These are phyloP conservation scores for Zymoseptoria ardabiliae DNA, from an alignment of 2,329 filamentous ascomycete species.

Conservation along the genomic window DNA sequence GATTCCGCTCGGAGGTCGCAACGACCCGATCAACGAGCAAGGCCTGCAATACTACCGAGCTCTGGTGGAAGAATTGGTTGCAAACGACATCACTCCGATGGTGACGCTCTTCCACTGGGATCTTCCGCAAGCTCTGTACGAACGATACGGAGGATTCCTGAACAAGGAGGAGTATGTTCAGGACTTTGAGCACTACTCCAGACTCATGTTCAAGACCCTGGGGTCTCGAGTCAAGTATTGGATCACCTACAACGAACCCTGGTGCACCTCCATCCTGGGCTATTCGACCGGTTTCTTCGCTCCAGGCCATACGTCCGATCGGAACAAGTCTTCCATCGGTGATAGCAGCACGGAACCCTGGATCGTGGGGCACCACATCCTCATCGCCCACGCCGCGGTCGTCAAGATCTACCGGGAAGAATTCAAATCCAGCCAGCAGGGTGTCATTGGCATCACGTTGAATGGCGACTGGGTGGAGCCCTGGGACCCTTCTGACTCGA, in stretches of 20 bases:
- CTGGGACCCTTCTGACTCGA: constrained; percentile 69
- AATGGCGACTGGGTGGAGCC: constrained; percentile 69
- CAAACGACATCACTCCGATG: constrained; percentile 69
- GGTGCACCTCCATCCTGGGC: constrained; percentile 52
- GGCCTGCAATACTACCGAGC: constrained; percentile 72
- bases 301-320: constrained; percentile 73
- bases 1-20: constrained; percentile 75
- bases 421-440: constrained; percentile 64
- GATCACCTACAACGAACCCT: constrained; percentile 54
- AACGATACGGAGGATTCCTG: constrained; percentile 72
- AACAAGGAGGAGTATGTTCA: constrained; percentile 76
- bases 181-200: constrained; percentile 74
- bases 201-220: constrained; percentile 65
- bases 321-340: constrained; percentile 60
- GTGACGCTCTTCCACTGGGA: constrained; percentile 88
- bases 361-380: constrained; percentile 72
- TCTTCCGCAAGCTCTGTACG: constrained; percentile 67
- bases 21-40: constrained; percentile 71
- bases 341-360: constrained; percentile 73
- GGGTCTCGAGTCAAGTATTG: constrained; percentile 72
- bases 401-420: constrained; percentile 78
- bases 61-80: constrained; percentile 70
- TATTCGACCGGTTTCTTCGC: constrained; percentile 73
- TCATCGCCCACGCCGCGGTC: constrained; percentile 71
- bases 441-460: constrained; percentile 79